Evolutionary conservation across 2,329 filamentous ascomycete species (phyloP).

Genomic region (Cryphonectria nitschkei): DNA sequence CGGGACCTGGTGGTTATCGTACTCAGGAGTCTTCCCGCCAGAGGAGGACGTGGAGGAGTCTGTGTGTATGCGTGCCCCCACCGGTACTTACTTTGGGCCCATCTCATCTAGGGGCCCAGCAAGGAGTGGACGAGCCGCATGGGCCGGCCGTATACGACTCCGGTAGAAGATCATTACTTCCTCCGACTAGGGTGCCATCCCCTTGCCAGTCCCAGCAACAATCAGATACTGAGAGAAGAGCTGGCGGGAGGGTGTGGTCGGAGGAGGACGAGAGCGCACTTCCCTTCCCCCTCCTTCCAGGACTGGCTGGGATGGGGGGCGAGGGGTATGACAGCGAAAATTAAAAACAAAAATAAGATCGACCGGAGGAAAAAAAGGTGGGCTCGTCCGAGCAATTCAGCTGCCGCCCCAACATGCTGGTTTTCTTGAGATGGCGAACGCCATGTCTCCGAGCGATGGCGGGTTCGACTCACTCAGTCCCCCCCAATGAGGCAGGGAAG

Average conservation of each 20-base stretch:
- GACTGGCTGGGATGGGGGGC: neutral
- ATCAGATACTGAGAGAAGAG: neutral
- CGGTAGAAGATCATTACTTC: neutral
- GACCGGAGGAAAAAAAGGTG: slow-evolving; percentile 2
- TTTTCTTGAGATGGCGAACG: neutral
- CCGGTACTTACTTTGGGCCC: neutral
- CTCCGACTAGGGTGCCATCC: neutral
- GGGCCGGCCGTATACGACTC: neutral
- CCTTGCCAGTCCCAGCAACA: neutral
- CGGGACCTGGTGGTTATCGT: neutral
- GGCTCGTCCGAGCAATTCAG: neutral
- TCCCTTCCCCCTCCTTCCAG: too few relatives aligned
- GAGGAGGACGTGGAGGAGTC: neutral
- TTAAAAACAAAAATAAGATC: neutral
- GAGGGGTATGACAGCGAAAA: neutral
- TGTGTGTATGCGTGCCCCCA: neutral
- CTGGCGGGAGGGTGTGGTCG: neutral
- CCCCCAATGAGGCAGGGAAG: neutral
- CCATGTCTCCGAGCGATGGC: neutral
- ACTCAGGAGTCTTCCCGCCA: neutral
- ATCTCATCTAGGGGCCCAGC: neutral
- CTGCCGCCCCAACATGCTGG: neutral
- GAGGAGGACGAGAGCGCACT: neutral
- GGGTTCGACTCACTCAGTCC: neutral
- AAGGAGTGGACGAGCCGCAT: neutral